A percentile compares a stretch with the other conserved stretches of the same genome.
Conservation (phyloP, 768 basidiomycete species). For the Boletus patriciae region DNA sequence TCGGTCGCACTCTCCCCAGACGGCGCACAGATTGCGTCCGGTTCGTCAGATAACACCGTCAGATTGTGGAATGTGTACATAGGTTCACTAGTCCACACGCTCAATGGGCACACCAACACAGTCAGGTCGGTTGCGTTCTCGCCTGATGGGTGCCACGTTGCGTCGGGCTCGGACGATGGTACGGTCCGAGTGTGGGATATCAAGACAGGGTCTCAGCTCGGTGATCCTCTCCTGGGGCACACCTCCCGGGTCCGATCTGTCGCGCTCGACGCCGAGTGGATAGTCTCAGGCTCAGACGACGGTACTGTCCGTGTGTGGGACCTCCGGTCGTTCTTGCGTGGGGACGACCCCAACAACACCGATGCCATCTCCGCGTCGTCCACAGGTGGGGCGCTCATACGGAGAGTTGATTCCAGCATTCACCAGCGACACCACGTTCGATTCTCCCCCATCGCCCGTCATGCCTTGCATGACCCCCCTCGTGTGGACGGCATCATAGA, state of each 20-base stretch:
- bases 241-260: not conserved
- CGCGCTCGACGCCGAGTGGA: not conserved
- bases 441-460: not conserved
- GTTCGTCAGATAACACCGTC: not conserved
- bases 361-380: not conserved
- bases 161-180: not conserved
- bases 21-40: not conserved
- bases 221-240: not conserved
- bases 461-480: not conserved
- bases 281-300: not conserved
- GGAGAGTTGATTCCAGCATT: not conserved
- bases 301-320: not conserved
- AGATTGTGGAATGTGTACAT: not conserved
- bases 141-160: not conserved
- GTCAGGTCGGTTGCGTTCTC: not conserved
- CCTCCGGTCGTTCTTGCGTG: not conserved
- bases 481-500: not conserved
- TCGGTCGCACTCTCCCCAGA: not conserved
- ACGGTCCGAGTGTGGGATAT: not conserved
- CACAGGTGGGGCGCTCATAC: not conserved
- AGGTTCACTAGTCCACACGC: too few relatives aligned
- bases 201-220: not conserved
- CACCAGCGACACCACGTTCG: not conserved
- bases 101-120: not conserved
- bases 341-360: not conserved